Base-by-base conservation (phyloP, 805 yeast species). In the Sugiyamaella boreocaroliniensis region DNA sequence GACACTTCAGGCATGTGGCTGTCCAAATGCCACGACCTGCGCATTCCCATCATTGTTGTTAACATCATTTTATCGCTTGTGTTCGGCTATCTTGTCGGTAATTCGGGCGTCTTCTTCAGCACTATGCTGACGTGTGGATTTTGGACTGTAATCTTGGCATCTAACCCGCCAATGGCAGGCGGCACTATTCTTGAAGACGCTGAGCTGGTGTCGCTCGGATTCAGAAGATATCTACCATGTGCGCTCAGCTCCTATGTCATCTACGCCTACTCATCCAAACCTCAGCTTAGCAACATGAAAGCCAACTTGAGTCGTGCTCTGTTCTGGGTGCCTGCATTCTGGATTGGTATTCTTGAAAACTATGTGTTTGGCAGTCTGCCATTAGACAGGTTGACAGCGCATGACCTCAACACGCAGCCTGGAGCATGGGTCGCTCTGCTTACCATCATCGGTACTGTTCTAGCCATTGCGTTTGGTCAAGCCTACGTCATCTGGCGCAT, bases 311-410 rank as follows among this genome's bases (percentile, higher is more conserved):
- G 69, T 16, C 56, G 81, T 45, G 60, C 77, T 0, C 41, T 80
- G 0, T 65, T 80, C 29, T 90, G 96, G 93, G 86, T 85, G 57
- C 85, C 90, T 0, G 72, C 84, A 2, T 85, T 85, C 63, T 88
- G 95, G 95, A 61, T 86, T 2, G 96, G 97, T 1, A 75, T 86
- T 34, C 74, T 89, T 61, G 89, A 90, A 66, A 90, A 89, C 68
- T 76, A 87, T 61, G 88, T 96, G 0, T 89, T 92, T 69, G 98
- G 89, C 64, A 72, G 90, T 55, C 69, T 92, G 10, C 96, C 97
- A 0, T 83, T 90, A 10, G 98, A 92, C 64, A 73, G 99, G 51
- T 72, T 92, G 43, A 86, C 92, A 0, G 61, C 80, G 2, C 69
- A 72, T 10, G 98, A 92, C 64, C 70, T 92, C 29, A 79, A 76